A percentile compares a stretch with the other conserved stretches of the same genome.
Evolutionary conservation across 2,329 filamentous ascomycete genomes (phyloP).

Genomic region (Fusarium coffeatum): DNA sequence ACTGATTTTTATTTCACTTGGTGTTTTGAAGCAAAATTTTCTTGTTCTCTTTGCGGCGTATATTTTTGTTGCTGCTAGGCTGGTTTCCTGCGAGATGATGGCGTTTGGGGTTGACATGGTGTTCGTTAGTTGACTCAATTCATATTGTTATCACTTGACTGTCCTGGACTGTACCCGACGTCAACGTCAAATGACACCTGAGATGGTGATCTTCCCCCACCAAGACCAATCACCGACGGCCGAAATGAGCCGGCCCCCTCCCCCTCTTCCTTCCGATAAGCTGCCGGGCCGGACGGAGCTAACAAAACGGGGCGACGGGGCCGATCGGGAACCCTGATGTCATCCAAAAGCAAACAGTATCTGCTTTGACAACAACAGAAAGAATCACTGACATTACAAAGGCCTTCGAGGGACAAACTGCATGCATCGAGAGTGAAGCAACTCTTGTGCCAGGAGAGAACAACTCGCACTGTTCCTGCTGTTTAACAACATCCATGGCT

Average conservation of each 20-base stretch:
- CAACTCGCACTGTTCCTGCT: background rate
- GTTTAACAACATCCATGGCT: background rate
- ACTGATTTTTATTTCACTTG: slow-evolving; percentile 15
- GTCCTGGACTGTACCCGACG: background rate
- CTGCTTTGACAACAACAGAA: background rate
- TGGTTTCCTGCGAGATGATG: slow-evolving; percentile 24
- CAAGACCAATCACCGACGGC: slow-evolving; percentile 27
- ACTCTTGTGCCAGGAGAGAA: background rate
- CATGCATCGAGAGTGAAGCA: background rate
- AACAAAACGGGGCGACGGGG: slow-evolving; percentile 17
- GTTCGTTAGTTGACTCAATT: slow-evolving; percentile 42
- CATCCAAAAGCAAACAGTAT: slow-evolving; percentile 10
- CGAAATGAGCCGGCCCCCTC: slow-evolving; percentile 29
- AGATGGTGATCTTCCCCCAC: slow-evolving; percentile 10
- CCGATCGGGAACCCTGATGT: slow-evolving; percentile 24
- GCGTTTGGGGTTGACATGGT: slow-evolving; percentile 37
- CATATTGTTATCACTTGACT: slow-evolving; percentile 24
- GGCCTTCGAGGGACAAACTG: background rate
- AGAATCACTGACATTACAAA: background rate
- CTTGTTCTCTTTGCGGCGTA: slow-evolving; percentile 15
- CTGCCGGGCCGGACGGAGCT: slow-evolving; percentile 34
- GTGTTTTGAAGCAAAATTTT: slow-evolving; percentile 21
- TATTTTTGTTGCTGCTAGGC: slow-evolving; percentile 15
- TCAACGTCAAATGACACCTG: slow-evolving; percentile 16
- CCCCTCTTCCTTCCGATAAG: slow-evolving; percentile 14